phyloP scores from a whole-genome alignment of 345 rosid genomes.

The Dimocarpus longan region DNA sequence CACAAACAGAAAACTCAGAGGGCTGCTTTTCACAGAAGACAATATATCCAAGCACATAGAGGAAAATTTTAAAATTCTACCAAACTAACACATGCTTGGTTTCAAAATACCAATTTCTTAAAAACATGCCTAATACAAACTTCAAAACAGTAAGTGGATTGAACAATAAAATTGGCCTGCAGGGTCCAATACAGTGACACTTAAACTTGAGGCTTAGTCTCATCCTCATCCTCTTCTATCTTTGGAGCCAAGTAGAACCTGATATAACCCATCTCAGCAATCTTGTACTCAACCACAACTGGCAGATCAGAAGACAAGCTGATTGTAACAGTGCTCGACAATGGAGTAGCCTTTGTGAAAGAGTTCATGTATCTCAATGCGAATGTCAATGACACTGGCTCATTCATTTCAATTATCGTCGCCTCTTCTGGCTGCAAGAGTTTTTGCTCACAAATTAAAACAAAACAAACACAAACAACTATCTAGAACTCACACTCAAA shows the following conservation, averaged over 20 bases:
- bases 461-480: background rate
- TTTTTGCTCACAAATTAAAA: conserved; percentile 8
- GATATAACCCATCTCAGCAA: conserved; percentile 98
- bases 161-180: conserved; percentile 8
- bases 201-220: conserved; percentile 52
- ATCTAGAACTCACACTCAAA: background rate
- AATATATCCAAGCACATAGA: background rate
- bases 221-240: conserved; percentile 96
- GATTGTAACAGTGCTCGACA: conserved; percentile 81
- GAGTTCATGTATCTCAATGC: conserved; percentile 97
- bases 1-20: background rate
- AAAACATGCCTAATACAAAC: conserved; percentile 7
- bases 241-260: conserved; percentile 97
- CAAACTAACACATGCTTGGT: conserved; percentile 12
- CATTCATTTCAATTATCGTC: conserved; percentile 83
- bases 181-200: background rate
- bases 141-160: background rate
- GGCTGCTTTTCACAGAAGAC: background rate
- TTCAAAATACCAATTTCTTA: background rate
- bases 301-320: conserved; percentile 96
- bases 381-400: conserved; percentile 90
- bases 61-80: background rate
- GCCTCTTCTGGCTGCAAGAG: conserved; percentile 91
- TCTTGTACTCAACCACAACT: conserved; percentile 93
- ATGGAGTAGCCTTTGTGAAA: conserved; percentile 91